Conservation (phyloP, 441 rosid genomes). For the Croton setiger region DNA sequence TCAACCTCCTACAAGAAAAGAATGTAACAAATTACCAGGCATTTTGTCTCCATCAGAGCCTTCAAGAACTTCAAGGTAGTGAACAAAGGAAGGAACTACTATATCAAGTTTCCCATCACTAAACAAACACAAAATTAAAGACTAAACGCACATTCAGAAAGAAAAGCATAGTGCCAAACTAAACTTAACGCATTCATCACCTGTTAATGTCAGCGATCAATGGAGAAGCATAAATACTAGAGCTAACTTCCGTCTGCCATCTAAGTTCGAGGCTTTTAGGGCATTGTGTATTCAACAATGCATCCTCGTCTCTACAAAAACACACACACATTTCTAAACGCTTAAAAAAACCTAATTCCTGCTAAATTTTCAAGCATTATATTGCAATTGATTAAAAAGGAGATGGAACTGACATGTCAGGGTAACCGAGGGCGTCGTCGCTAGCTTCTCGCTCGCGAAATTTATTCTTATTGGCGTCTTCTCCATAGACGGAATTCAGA, state of each 20-base stretch:
- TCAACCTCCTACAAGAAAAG: not conserved
- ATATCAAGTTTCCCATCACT: conserved; percentile 99
- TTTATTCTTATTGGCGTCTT: conserved; percentile 48
- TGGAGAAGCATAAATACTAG: conserved; percentile 93
- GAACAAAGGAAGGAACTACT: conserved; percentile 96
- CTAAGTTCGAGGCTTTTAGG: conserved; percentile 89
- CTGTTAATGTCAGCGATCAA: conserved; percentile 97
- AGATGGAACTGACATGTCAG: conserved; percentile 57
- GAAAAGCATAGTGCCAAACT: not conserved
- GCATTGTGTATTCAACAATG: conserved; percentile 89
- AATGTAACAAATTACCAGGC: conserved; percentile 55
- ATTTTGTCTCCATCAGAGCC: conserved; percentile 99
- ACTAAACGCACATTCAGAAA: not conserved
- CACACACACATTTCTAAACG: conserved; percentile 8
- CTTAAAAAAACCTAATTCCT: not conserved
- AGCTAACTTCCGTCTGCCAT: conserved; percentile 99
- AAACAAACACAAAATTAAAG: conserved; percentile 16
- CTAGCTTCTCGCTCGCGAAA: conserved; percentile 81
- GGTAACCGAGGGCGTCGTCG: conserved; percentile 74
- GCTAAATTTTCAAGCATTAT: not conserved
- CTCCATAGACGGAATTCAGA: conserved; percentile 33
- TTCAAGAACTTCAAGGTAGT: conserved; percentile 98
- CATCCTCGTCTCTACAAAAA: conserved; percentile 77
- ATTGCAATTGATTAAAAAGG: conserved; percentile 4
- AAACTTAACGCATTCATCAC: conserved; percentile 22